phyloP scores from a whole-genome alignment of 2,329 filamentous ascomycete species.

The Plenodomus biglobosus region DNA sequence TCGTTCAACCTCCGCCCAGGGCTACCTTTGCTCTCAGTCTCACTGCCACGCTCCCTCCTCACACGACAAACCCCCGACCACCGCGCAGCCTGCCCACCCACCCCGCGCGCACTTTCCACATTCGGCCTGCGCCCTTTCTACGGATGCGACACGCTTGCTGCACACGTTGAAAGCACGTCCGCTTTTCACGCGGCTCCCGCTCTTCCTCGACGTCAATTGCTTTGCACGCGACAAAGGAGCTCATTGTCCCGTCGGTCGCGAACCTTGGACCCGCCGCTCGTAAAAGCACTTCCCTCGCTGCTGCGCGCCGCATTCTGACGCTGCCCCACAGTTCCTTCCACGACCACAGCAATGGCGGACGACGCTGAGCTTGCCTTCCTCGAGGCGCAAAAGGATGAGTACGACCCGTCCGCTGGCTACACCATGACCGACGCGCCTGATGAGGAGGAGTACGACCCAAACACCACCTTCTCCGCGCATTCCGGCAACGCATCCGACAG shows the following conservation, averaged over 20 bases:
- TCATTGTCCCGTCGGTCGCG: slow-evolving; percentile 23
- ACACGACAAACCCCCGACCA: slow-evolving; percentile 10
- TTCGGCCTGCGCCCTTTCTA: neutral
- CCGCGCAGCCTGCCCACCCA: slow-evolving; percentile 15
- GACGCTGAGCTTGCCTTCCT: slow-evolving; percentile 58
- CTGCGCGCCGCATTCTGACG: slow-evolving; percentile 12
- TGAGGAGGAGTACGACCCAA: slow-evolving; percentile 47
- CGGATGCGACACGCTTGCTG: neutral
- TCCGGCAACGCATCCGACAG: slow-evolving; percentile 19
- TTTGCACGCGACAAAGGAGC: slow-evolving; percentile 33
- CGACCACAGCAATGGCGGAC: slow-evolving; percentile 50
- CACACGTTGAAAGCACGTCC: slow-evolving; percentile 3
- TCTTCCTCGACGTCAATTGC: slow-evolving; percentile 12
- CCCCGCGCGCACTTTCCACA: neutral
- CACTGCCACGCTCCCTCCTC: slow-evolving; percentile 8
- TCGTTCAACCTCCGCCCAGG: no score
- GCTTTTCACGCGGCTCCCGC: slow-evolving; percentile 12
- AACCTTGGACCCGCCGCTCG: slow-evolving; percentile 9
- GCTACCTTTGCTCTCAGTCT: slow-evolving; percentile 9
- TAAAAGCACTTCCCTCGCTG: slow-evolving; percentile 13
- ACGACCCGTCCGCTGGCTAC: slow-evolving; percentile 45
- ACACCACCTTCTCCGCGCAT: slow-evolving; percentile 26
- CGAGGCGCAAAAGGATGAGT: slow-evolving; percentile 49
- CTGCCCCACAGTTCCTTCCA: slow-evolving; percentile 4
- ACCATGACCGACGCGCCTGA: slow-evolving; percentile 50